Evolutionary conservation across 2,329 filamentous ascomycete species (phyloP).

Genomic region (Leptographium lundbergii): DNA sequence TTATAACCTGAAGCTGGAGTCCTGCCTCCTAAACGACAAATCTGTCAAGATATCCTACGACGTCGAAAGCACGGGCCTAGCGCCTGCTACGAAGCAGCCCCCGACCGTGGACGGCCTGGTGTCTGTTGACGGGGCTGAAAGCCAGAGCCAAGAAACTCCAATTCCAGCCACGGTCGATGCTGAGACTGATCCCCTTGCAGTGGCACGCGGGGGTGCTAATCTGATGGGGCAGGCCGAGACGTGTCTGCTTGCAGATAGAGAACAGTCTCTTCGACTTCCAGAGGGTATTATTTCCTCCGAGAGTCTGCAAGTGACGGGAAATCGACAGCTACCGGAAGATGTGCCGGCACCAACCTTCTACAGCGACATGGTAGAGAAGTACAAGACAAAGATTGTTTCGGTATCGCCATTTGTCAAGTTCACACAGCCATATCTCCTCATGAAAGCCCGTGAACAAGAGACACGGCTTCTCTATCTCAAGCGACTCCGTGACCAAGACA

Average conservation of each 20-base stretch:
- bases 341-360: conserved; percentile 84
- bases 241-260: neutral
- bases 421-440: conserved; percentile 82
- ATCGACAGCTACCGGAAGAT: conserved; percentile 58
- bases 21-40: conserved; percentile 84
- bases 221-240: neutral
- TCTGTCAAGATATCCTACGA: conserved; percentile 69
- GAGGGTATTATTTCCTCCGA: neutral
- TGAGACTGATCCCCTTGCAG: neutral
- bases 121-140: neutral
- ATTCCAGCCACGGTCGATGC: neutral
- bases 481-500: conserved; percentile 65
- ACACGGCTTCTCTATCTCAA: conserved; percentile 71
- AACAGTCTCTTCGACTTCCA: neutral
- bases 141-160: neutral
- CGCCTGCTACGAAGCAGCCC: conserved; percentile 22
- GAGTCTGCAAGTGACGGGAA: conserved; percentile 25
- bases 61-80: conserved; percentile 27
- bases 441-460: conserved; percentile 85
- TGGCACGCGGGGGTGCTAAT: neutral
- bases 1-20: conserved; percentile 93
- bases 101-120: conserved; percentile 10
- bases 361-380: conserved; percentile 86
- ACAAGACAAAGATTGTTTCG: conserved; percentile 85
- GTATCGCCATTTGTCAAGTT: conserved; percentile 96